Percentiles rank a stretch among this genome's conserved stretches.
Conservation (phyloP, 2,329 filamentous ascomycete species). For the Rhytidhysteron rufulum region DNA sequence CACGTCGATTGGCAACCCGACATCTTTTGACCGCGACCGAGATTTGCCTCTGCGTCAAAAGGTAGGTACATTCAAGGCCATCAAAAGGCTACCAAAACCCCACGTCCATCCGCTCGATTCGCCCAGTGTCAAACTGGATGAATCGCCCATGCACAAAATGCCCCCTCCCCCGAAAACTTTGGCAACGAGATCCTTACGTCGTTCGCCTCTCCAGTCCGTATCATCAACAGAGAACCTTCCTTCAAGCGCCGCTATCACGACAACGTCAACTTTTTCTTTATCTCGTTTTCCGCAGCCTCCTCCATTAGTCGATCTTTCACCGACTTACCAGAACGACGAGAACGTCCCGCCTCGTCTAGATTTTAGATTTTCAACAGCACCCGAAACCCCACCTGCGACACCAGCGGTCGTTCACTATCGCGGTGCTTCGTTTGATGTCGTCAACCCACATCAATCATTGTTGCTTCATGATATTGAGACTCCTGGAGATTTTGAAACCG, state of each 20-base stretch:
- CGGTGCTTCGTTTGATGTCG: conserved; percentile 36
- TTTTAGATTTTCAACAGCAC: conserved; percentile 22
- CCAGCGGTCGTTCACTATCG: conserved; percentile 37
- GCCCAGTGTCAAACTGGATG: neutral
- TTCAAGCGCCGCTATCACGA: conserved; percentile 15
- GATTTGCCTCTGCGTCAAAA: conserved; percentile 10
- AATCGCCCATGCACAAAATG: neutral
- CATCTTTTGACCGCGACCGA: conserved; percentile 1
- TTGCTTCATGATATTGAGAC: conserved; percentile 33
- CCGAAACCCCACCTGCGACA: conserved; percentile 32
- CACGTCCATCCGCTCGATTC: neutral
- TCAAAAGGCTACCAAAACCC: conserved; percentile 28
- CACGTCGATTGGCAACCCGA: conserved; percentile 6
- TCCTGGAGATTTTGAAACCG: conserved; percentile 29
- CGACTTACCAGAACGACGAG: conserved; percentile 19
- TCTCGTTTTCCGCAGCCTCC: conserved; percentile 34
- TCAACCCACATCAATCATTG: conserved; percentile 37
- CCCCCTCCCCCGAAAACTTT: conserved; percentile 8
- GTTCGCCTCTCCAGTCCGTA: conserved; percentile 14
- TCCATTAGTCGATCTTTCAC: conserved; percentile 14
- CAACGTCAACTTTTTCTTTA: conserved; percentile 28
- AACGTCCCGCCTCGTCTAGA: conserved; percentile 16
- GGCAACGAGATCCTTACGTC: conserved; percentile 13
- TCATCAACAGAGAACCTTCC: conserved; percentile 19
- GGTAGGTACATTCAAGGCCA: conserved; percentile 28